phyloP scores from a whole-genome alignment of 2,329 filamentous ascomycete species.

The Fusarium sp. region DNA sequence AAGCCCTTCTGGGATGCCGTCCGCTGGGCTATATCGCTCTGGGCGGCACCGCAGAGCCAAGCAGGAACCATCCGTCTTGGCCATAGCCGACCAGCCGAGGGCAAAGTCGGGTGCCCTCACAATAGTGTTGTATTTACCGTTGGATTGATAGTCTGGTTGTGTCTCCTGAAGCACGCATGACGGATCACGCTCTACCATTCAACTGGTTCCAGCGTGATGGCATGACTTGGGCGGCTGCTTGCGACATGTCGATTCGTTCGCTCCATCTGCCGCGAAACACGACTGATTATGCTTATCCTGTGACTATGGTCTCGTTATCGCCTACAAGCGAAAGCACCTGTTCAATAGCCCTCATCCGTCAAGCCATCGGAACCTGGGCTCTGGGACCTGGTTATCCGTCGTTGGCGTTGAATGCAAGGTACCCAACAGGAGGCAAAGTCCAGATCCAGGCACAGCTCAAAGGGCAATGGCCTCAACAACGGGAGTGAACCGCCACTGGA shows the following conservation, averaged over 20 bases:
- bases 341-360: background rate
- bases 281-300: slow-evolving; percentile 1
- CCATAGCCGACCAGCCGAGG: slow-evolving; percentile 35
- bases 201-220: slow-evolving; percentile 14
- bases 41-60: slow-evolving; percentile 11
- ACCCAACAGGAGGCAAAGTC: slow-evolving; percentile 2
- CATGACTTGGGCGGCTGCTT: slow-evolving; percentile 6
- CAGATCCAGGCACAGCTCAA: slow-evolving; percentile 36
- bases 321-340: slow-evolving; percentile 3
- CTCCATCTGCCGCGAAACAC: background rate
- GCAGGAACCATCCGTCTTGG: slow-evolving; percentile 29
- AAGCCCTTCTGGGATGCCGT: background rate
- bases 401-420: slow-evolving; percentile 7
- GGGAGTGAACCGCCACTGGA: slow-evolving; percentile 37
- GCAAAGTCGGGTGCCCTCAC: slow-evolving; percentile 25
- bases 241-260: slow-evolving; percentile 16
- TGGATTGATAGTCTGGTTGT: background rate
- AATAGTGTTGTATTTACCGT: background rate
- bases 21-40: background rate
- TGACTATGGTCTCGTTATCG: slow-evolving; percentile 8
- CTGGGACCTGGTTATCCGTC: background rate
- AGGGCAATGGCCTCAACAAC: slow-evolving; percentile 15
- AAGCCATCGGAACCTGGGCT: background rate
- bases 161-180: slow-evolving; percentile 4
- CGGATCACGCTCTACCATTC: background rate